Evolutionary conservation across 371 early-diverging fungal genomes (phyloP), one percentile per base, ranked within the genome.

Genomic region (Nematocida sp.): DNA sequence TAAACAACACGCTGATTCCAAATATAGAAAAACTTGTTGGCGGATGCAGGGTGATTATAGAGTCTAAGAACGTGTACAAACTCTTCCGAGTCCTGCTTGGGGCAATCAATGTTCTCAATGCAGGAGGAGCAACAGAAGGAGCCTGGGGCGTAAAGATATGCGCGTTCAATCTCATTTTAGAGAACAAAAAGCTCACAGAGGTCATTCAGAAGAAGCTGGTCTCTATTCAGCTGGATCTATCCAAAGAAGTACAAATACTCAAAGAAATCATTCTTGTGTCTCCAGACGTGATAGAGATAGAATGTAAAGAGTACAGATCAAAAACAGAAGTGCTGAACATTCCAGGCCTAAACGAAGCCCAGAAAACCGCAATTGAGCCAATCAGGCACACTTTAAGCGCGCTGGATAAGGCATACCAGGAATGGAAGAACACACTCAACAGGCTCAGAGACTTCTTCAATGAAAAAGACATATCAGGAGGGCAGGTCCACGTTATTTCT

Each of bases 111-210:
- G 38, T 65, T 31, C 15, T 65, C 7, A 65, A 65, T 37, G 21
- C 65, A 5, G 27, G 23, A 23, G 36, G 55, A 7, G 27, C 54
- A 43, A 53, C 38, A 34, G 60, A 65, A 27, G 65, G 65, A 34
- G 65, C 65, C 23, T 65, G 65, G 65, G 65, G 65, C 1, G 43
- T 65, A 19, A 65, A 54, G 37, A n/a, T 65, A 37, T 52, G 49
- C 15, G 19, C 65, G 25, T 27, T 53, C 36, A 5, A n/a, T 15
- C n/a, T 46, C 17, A 53, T 65, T 1, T 21, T n/a, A 17, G 54
- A 51, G 54, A 65, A 65, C 41, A 21, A 7, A 0, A 55, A 34
- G n/a, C 3, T 65, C n/a, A 3, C 37, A 15, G 15, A 17, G 15
- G 37, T 65, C 32, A 54, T 65, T 23, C 31, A 31, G n/a, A 55